phyloP scores from a whole-genome alignment of 2,329 filamentous ascomycete species.

The Ceratocystis colombiana region DNA sequence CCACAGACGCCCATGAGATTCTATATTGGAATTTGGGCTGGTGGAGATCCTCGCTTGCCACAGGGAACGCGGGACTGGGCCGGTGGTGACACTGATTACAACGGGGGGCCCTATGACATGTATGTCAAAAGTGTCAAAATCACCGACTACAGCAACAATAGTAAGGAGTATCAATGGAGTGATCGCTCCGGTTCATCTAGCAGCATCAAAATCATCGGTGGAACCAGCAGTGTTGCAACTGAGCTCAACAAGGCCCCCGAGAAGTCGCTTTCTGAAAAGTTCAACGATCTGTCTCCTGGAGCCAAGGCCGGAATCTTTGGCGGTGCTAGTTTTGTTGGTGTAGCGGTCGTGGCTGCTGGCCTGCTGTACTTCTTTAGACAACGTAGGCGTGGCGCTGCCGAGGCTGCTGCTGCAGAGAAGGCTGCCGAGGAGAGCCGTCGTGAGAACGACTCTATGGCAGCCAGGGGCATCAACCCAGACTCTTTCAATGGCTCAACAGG shows the following conservation, averaged over 20 bases:
- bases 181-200: constrained; percentile 52
- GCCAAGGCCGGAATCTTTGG: constrained; percentile 47
- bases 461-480: constrained; percentile 42
- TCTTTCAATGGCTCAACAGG: constrained; percentile 34
- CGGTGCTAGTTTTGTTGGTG: constrained; percentile 36
- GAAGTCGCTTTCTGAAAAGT: constrained; percentile 44
- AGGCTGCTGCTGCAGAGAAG: constrained; percentile 41
- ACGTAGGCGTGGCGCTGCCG: constrained; percentile 42
- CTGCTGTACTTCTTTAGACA: constrained; percentile 48
- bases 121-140: constrained; percentile 51
- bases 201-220: constrained; percentile 51
- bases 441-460: constrained; percentile 43
- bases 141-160: constrained; percentile 49
- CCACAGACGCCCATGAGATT: constrained; percentile 70
- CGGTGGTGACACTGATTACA: constrained; percentile 58
- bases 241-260: constrained; percentile 32
- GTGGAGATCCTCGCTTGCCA: constrained; percentile 47
- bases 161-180: constrained; percentile 53
- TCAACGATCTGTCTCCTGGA: constrained; percentile 40
- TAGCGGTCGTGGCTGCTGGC: constrained; percentile 35
- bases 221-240: constrained; percentile 46
- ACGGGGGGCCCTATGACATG: constrained; percentile 60
- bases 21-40: constrained; percentile 57
- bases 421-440: constrained; percentile 40
- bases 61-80: constrained; percentile 57